phyloP scores from a whole-genome alignment of 371 early-diverging fungal genomes.

The Rhizomucor miehei region DNA sequence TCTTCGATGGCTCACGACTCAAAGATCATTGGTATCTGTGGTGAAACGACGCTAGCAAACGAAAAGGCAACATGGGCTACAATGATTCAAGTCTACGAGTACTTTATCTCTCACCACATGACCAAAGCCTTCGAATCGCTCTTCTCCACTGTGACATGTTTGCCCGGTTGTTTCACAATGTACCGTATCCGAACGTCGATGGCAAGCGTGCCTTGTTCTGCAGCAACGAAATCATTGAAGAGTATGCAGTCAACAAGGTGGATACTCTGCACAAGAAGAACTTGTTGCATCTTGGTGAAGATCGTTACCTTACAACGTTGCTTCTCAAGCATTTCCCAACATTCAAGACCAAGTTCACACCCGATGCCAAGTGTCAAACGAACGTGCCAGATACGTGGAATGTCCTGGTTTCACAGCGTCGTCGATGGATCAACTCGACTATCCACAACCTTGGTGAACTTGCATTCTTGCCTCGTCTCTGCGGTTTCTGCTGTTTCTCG shows the following conservation, averaged over 20 bases:
- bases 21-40: conserved; percentile 90
- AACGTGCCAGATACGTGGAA: conserved; percentile 94
- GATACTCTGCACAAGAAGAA: conserved; percentile 98
- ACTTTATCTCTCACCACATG: conserved; percentile 98
- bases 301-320: conserved; percentile 95
- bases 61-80: conserved; percentile 93
- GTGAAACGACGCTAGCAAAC: conserved; percentile 89
- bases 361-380: conserved; percentile 94
- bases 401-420: conserved; percentile 94
- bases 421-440: conserved; percentile 99
- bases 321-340: conserved; percentile 98
- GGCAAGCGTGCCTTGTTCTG: conserved; percentile 86
- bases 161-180: conserved; percentile 97
- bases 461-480: conserved; percentile 81
- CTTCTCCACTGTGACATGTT: conserved; percentile 96
- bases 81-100: conserved; percentile 99
- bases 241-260: conserved; percentile 93
- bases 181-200: conserved; percentile 82
- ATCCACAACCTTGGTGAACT: conserved; percentile 95
- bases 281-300: conserved; percentile 81
- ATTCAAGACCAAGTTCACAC: conserved; percentile 93
- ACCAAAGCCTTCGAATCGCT: conserved; percentile 99
- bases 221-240: conserved; percentile 83
- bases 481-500: conserved; percentile 98
- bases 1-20: conserved; percentile 84